Base-by-base conservation (phyloP, 495 filamentous ascomycete genomes). In the Neurospora sp. region DNA sequence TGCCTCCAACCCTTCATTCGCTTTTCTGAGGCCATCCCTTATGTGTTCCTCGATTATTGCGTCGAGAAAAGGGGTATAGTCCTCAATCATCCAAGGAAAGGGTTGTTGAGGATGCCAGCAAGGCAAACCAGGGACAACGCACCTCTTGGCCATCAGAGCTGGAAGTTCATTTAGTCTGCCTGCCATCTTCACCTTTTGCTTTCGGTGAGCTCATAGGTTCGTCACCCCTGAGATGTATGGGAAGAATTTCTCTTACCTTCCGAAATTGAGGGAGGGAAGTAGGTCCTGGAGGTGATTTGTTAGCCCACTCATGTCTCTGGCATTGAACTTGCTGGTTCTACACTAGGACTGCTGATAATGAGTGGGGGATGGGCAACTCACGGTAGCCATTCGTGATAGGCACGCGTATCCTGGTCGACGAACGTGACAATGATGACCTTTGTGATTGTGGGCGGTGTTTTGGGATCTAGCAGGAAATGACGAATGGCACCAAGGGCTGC, bases 351-450 rank as follows among this genome's bases (percentile, higher is more conserved):
- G 11, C 7, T 12, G 11, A 7, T 27, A 27, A 3, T 14, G 3
- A 37, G 40, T 41, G 27, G 27, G 18, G 18, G 23, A 7, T 5
- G 11, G 31, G 40, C 70, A 11, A 88, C 93, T 87, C 79, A 96
- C 94, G 95, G 93, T 23, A 96, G 81, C 44, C 82, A 79, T 49
- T 87, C 75, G 35, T 88, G 83, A 79, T 98, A 98, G 16, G 91
- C 91, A 46, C 79, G 76, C 76, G 90, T 87, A 81, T 98, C 95
- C 82, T 95, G 94, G 41, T 79, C 78, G 80, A 91, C 87, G 80
- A 95, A 97, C 37, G 88, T 92, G 76, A 91, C 92, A 82, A 98
- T 94, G 11, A 97, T 85, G 8, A 97, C 87, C 73, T 89, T 87
- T 23, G 93, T 89, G 71, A 98, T 80, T 77, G 84, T 83, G 37